Evolutionary conservation across 2,329 filamentous ascomycete genomes (phyloP), one percentile per base, ranked within the genome.

Genomic region (Botrytis elliptica): DNA sequence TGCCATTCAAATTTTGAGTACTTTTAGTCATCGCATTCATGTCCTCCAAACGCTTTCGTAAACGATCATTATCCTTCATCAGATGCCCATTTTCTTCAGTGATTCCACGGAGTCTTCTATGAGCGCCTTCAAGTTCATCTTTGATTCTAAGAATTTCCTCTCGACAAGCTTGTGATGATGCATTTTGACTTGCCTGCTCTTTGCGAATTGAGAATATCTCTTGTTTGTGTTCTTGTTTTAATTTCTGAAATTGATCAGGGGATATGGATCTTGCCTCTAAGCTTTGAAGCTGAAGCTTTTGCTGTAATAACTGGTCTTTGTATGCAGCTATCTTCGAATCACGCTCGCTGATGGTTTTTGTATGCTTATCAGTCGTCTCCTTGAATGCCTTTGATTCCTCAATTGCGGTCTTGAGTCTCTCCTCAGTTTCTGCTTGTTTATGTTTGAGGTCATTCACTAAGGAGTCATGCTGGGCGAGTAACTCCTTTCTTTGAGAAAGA

Each of bases 401-500:
- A 22, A 44, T 20, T 6, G 68, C 42, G 9, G 25, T 25, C 36
- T 71, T 44, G 20, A 71, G 33, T 60, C 40, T 42, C 12, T 40
- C 20, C 52, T 71, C 49, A 4, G 25, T 71, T 36, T 74, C 60
- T 3, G 44, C 25, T 29, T 68, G 46, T 36, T 64, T 66, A 22
- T 71, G 73, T 22, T 69, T 57, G 14, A 76, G 67, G 16, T 67
- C 65, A 12, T 74, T 55, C 0, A 74, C 52, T 6, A 59, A 20
- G 22, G 40, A 29, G 29, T 72, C 69, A 59, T 76, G 71, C 16
- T 69, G 33, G 22, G 38, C 38, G 8, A 59, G 20, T 20, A 71
- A 6, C 25, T 72, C 71, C 16, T 38, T 73, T 29, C 33, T 70
- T 36, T 77, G 74, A 36, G 40, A 44, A 12, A 46, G 75, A 66